Evolutionary conservation across 2,329 filamentous ascomycete genomes (phyloP).

Genomic region (Teratosphaeria pseudoeucalypti): DNA sequence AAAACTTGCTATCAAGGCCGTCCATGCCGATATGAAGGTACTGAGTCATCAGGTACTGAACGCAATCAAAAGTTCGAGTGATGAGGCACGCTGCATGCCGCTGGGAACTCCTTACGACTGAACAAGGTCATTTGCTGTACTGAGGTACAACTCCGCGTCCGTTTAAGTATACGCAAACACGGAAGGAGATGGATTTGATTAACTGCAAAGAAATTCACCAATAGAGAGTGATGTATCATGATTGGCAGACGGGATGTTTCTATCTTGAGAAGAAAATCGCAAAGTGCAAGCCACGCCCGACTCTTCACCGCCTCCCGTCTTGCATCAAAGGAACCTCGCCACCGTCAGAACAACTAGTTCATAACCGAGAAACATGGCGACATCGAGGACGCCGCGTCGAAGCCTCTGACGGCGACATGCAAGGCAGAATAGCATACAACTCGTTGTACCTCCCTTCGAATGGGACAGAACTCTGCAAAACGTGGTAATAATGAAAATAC

Average conservation of each 20-base stretch:
- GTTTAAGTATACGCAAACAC: not conserved
- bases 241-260: not conserved
- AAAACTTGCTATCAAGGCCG: not conserved
- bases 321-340: not conserved
- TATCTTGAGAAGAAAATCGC: not conserved
- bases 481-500: no score
- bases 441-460: not conserved
- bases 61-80: not conserved
- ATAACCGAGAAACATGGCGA: not conserved
- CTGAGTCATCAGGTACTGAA: not conserved
- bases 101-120: not conserved
- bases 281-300: slow-evolving; percentile 1
- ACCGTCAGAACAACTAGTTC: not conserved
- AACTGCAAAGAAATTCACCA: no score
- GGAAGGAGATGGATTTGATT: not conserved
- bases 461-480: not conserved
- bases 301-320: not conserved
- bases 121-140: not conserved
- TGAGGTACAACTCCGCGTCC: not conserved
- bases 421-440: no score
- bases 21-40: not conserved
- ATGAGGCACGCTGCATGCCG: not conserved
- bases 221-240: not conserved
- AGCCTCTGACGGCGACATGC: not conserved
- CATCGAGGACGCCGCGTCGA: not conserved